Percentiles rank a stretch among this genome's conserved stretches.
phyloP scores from a whole-genome alignment of 2,329 filamentous ascomycete genomes.

The Colletotrichum sp. region DNA sequence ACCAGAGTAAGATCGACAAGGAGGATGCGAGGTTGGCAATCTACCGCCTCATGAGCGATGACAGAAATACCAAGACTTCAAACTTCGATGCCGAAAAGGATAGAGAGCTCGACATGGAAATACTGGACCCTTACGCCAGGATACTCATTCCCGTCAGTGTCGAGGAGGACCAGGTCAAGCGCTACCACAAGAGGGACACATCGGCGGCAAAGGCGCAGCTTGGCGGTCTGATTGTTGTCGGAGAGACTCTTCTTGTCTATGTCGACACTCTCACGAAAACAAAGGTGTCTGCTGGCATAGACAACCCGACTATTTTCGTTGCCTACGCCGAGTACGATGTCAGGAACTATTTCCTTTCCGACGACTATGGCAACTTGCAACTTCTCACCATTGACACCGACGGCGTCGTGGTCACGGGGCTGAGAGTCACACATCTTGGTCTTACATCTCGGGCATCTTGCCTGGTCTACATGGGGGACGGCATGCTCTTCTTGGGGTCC shows the following conservation, averaged over 20 bases:
- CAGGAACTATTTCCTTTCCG: slow-evolving; percentile 84
- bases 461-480: slow-evolving; percentile 77
- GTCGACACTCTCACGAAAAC: slow-evolving; percentile 79
- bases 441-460: slow-evolving; percentile 76
- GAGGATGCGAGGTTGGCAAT: slow-evolving; percentile 62
- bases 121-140: slow-evolving; percentile 60
- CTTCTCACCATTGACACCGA: slow-evolving; percentile 79
- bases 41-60: slow-evolving; percentile 64
- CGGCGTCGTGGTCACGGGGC: slow-evolving; percentile 70
- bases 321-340: slow-evolving; percentile 87
- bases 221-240: slow-evolving; percentile 76
- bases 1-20: slow-evolving; percentile 57
- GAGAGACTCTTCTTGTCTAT: slow-evolving; percentile 84
- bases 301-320: slow-evolving; percentile 85
- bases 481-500: slow-evolving; percentile 84
- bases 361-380: slow-evolving; percentile 88
- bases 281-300: slow-evolving; percentile 67
- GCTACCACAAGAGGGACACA: slow-evolving; percentile 64
- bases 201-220: slow-evolving; percentile 60
- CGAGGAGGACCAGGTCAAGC: slow-evolving; percentile 59
- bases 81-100: slow-evolving; percentile 61
- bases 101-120: slow-evolving; percentile 58
- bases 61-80: slow-evolving; percentile 58
- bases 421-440: slow-evolving; percentile 71
- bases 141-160: slow-evolving; percentile 68